Conservation (phyloP, 352 stramenopile species). For the Phytophthora chlamydospora region DNA sequence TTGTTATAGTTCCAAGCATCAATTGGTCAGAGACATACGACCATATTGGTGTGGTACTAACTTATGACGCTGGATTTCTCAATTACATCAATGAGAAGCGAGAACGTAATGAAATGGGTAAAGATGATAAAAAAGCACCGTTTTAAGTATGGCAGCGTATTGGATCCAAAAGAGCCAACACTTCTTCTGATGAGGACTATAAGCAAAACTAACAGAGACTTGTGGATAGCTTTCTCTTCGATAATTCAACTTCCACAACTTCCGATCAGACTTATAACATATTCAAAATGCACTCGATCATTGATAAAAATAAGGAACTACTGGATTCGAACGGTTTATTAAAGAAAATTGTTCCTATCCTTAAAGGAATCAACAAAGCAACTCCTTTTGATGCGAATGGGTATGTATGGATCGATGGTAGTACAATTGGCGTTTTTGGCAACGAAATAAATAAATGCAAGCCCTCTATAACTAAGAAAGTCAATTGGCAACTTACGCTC, state of each 20-base stretch:
- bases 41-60: conserved; percentile 7
- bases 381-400: too few species aligned
- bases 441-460: too few species aligned
- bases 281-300: conserved; percentile 6
- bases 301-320: conserved; percentile 16
- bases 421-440: too few species aligned
- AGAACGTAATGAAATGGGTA: conserved; percentile 8
- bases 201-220: conserved; percentile 9
- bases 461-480: too few species aligned
- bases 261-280: conserved; percentile 6
- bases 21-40: conserved; percentile 17
- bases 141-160: conserved; percentile 9
- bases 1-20: conserved; percentile 22
- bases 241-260: conserved; percentile 22
- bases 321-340: conserved; percentile 16
- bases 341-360: too few species aligned
- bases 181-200: too few species aligned
- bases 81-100: conserved; percentile 10
- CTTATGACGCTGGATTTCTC: conserved; percentile 6
- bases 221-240: conserved; percentile 13
- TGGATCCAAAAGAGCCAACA: too few species aligned
- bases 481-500: too few species aligned
- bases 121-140: conserved; percentile 13
- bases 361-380: too few species aligned
- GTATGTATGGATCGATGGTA: too few species aligned